Evolutionary conservation across 345 rosid species (phyloP).

Genomic region (Syzygium jambos): DNA sequence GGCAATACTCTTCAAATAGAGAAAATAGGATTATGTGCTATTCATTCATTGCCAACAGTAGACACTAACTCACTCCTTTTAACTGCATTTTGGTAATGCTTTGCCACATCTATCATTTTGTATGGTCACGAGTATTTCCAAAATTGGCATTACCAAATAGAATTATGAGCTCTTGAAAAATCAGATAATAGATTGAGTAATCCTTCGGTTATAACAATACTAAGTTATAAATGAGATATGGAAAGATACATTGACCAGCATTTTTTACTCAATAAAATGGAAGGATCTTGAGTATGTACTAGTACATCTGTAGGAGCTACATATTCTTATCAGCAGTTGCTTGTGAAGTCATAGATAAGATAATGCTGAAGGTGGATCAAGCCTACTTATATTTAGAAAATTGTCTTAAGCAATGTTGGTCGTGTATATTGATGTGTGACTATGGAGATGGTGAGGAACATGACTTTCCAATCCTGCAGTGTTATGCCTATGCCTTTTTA

Average conservation of each 20-base stretch:
- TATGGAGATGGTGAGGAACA: background rate
- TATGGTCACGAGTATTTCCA: background rate
- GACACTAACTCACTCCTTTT: background rate
- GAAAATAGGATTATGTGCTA: background rate
- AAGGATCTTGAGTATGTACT: background rate
- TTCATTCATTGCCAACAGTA: background rate
- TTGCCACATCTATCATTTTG: background rate
- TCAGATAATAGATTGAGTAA: background rate
- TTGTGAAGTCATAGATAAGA: background rate
- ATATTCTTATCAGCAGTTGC: background rate
- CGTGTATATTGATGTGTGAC: background rate
- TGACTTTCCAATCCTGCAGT: background rate
- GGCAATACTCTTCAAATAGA: background rate
- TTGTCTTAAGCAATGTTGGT: background rate
- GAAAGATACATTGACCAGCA: background rate
- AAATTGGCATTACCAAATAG: background rate
- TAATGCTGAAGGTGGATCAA: background rate
- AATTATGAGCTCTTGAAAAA: background rate
- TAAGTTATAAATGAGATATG: background rate
- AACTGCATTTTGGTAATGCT: background rate
- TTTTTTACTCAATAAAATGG: background rate
- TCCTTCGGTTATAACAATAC: background rate
- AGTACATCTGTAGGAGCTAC: background rate
- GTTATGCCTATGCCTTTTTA: slow-evolving; percentile 1
- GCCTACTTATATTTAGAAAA: background rate